Conservation (phyloP, 2,329 filamentous ascomycete species). For the Colletotrichum sp. region DNA sequence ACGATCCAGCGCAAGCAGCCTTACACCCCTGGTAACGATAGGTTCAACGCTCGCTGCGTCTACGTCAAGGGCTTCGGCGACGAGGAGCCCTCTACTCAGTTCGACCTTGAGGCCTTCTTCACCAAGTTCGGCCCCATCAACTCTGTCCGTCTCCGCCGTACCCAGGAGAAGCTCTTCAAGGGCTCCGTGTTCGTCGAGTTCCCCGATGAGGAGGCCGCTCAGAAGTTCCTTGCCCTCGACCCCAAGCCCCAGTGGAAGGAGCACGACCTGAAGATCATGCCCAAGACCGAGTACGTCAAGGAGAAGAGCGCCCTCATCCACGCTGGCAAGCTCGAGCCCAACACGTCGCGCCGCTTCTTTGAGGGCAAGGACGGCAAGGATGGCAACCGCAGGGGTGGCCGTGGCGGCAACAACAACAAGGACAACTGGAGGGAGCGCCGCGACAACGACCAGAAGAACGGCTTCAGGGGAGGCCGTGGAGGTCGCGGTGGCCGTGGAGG, state of each 20-base stretch:
- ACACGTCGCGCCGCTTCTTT: slow-evolving; percentile 50
- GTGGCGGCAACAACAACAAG: slow-evolving; percentile 41
- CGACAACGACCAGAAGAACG: slow-evolving; percentile 65
- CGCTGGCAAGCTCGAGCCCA: slow-evolving; percentile 71
- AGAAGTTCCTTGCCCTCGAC: slow-evolving; percentile 81
- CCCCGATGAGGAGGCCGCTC: slow-evolving; percentile 75
- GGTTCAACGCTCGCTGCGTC: slow-evolving; percentile 75
- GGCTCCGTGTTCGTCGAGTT: slow-evolving; percentile 97
- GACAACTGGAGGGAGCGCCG: slow-evolving; percentile 71
- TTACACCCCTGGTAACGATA: slow-evolving; percentile 64
- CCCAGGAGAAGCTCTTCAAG: slow-evolving; percentile 80
- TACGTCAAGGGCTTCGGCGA: slow-evolving; percentile 96
- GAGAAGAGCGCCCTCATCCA: slow-evolving; percentile 76
- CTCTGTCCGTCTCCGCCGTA: slow-evolving; percentile 85
- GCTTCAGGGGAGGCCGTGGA: slow-evolving; percentile 53
- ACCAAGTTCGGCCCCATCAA: slow-evolving; percentile 79
- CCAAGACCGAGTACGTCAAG: slow-evolving; percentile 87
- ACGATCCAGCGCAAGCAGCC: slow-evolving; percentile 78
- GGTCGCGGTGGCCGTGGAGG: slow-evolving; percentile 43
- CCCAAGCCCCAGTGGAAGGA: slow-evolving; percentile 86
- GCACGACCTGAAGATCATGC: slow-evolving; percentile 80
- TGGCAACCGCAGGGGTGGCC: slow-evolving; percentile 34
- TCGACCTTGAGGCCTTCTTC: slow-evolving; percentile 95
- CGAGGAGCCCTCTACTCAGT: slow-evolving; percentile 83
- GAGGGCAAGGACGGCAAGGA: slow-evolving; percentile 47